phyloP scores from a whole-genome alignment of 2,329 filamentous ascomycete species.

The Hymenoscyphus fructigenus region DNA sequence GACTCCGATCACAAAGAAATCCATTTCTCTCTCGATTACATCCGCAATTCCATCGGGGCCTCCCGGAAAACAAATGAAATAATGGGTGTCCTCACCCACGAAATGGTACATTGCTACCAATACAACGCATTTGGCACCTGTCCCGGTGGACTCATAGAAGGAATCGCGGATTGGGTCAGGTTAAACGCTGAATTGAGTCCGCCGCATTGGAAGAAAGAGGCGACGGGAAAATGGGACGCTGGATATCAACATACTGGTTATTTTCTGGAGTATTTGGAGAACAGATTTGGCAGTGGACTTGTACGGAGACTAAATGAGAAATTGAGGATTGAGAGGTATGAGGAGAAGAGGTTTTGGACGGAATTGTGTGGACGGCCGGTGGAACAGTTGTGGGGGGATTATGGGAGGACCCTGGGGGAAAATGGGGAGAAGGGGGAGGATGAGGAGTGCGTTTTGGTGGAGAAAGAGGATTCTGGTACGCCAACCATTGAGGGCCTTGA shows the following conservation, averaged over 20 bases:
- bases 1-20: constrained; percentile 91
- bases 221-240: constrained; percentile 69
- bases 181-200: constrained; percentile 70
- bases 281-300: constrained; percentile 57
- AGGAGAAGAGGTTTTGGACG: constrained; percentile 66
- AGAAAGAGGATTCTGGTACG: constrained; percentile 28
- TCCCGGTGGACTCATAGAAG: constrained; percentile 81
- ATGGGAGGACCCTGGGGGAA: constrained; percentile 46
- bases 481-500: not conserved
- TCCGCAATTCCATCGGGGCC: constrained; percentile 48
- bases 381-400: constrained; percentile 71
- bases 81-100: constrained; percentile 81
- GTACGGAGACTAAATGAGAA: constrained; percentile 66
- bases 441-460: constrained; percentile 34
- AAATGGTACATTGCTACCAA: constrained; percentile 94
- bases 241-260: constrained; percentile 92
- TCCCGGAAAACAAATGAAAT: constrained; percentile 60
- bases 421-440: constrained; percentile 28
- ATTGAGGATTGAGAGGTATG: constrained; percentile 62
- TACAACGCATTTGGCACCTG: constrained; percentile 63
- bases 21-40: constrained; percentile 79
- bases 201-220: constrained; percentile 73
- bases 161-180: constrained; percentile 90
- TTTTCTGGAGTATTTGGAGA: constrained; percentile 84
- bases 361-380: constrained; percentile 66